Evolutionary conservation across 192 early-diverging fungal genomes (phyloP).

Genomic region (Umbelopsis sp.): DNA sequence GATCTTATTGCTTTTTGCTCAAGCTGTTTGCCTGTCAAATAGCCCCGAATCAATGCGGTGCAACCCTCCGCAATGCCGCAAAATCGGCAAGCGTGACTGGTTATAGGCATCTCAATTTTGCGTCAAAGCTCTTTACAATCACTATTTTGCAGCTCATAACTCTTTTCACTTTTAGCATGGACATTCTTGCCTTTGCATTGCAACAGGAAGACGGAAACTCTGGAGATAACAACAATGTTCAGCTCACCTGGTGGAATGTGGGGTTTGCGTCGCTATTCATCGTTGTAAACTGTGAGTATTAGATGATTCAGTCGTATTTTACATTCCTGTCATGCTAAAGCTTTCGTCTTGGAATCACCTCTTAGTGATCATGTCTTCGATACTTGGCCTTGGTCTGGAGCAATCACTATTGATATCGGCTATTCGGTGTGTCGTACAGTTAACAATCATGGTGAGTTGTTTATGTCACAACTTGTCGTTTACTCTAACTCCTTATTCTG

Average conservation of each 20-base stretch:
- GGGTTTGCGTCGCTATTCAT: slow-evolving; percentile 28
- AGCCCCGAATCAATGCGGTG: too few relatives aligned
- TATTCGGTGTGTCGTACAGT: slow-evolving; percentile 74
- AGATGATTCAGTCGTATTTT: not conserved
- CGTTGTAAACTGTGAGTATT: slow-evolving; percentile 22
- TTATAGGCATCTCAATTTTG: not conserved
- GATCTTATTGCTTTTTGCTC: too few relatives aligned
- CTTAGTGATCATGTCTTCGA: slow-evolving; percentile 22
- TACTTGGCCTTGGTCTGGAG: slow-evolving; percentile 68
- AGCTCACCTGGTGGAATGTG: slow-evolving; percentile 30
- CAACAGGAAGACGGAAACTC: not conserved
- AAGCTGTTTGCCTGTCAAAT: too few relatives aligned
- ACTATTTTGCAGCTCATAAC: not conserved
- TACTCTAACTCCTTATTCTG: not conserved
- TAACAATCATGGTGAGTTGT: slow-evolving; percentile 67
- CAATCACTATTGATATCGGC: slow-evolving; percentile 67
- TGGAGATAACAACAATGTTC: not conserved
- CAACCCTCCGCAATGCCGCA: too few relatives aligned
- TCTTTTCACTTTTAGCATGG: not conserved
- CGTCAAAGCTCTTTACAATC: not conserved
- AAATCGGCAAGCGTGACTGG: not conserved
- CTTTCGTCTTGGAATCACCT: not conserved
- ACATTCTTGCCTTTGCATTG: not conserved
- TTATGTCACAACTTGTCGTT: not conserved
- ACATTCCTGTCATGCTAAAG: not conserved